These are phyloP conservation scores for Parietaria judaica DNA, from an alignment of 306 rosid genomes.

Conservation along the genomic window DNA sequence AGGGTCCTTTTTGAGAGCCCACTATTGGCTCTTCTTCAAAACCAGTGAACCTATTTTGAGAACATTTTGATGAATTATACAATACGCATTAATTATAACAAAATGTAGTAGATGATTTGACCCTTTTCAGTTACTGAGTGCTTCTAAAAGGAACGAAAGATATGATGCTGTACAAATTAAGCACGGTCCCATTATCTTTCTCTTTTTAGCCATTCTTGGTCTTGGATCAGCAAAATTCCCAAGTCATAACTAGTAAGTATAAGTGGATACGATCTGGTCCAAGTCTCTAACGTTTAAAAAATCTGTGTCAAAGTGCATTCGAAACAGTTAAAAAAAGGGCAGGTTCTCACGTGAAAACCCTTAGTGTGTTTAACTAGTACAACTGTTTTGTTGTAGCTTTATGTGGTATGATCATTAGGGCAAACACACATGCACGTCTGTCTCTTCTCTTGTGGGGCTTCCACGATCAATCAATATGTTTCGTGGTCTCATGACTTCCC, in stretches of 20 bases:
- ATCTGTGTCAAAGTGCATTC: not conserved
- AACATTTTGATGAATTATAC: too few relatives aligned
- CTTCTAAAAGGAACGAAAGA: not conserved
- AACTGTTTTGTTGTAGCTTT: not conserved
- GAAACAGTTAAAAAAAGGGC: not conserved
- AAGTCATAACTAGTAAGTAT: not conserved
- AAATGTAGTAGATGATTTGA: too few relatives aligned
- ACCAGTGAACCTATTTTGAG: too few relatives aligned
- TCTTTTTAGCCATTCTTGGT: not conserved
- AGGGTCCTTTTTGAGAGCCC: too few relatives aligned
- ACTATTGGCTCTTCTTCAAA: too few relatives aligned
- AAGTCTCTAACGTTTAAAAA: not conserved
- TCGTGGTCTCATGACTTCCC: conserved; percentile 13
- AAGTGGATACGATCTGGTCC: conserved; percentile 5
- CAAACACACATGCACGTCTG: not conserved
- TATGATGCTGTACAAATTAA: not conserved
- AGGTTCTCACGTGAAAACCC: conserved; percentile 16
- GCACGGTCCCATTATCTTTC: not conserved
- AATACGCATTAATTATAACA: too few relatives aligned
- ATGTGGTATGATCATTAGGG: not conserved
- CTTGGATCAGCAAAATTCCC: not conserved
- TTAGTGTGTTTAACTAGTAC: not conserved
- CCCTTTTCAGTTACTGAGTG: not conserved
- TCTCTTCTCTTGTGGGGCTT: not conserved
- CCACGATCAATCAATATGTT: not conserved